phyloP scores from a whole-genome alignment of 2,329 filamentous ascomycete genomes.

The Verticillium nonalfalfae region DNA sequence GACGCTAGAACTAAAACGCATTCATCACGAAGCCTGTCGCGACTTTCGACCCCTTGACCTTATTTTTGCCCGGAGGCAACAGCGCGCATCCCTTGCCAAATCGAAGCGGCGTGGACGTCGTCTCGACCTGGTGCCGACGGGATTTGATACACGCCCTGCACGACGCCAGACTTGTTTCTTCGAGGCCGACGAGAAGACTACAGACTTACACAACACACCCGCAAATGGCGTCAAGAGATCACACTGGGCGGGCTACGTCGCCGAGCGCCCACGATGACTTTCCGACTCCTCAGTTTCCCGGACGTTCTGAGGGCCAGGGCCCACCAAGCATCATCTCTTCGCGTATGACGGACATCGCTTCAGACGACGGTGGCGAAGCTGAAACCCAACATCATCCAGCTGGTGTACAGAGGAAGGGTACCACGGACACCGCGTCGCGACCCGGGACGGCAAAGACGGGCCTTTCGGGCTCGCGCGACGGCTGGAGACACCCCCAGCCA shows the following conservation, averaged over 20 bases:
- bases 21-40: not conserved
- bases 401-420: conserved; percentile 6
- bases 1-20: not conserved
- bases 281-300: conserved; percentile 30
- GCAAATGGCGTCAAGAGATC: conserved; percentile 30
- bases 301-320: conserved; percentile 33
- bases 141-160: not conserved
- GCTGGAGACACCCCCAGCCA: conserved; percentile 36
- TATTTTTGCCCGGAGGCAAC: not conserved
- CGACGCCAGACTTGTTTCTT: not conserved
- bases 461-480: conserved; percentile 16
- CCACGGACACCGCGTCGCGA: conserved; percentile 38
- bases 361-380: conserved; percentile 45
- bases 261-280: conserved; percentile 32
- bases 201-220: conserved; percentile 3
- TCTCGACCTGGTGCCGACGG: not conserved
- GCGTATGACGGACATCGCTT: conserved; percentile 61
- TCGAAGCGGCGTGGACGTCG: not conserved
- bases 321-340: conserved; percentile 65
- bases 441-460: conserved; percentile 49
- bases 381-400: conserved; percentile 30
- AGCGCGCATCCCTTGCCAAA: not conserved
- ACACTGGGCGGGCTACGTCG: conserved; percentile 25
- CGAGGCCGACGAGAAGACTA: not conserved
- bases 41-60: not conserved